phyloP scores from a whole-genome alignment of 208 protist genomes.

The Trypanosoma brucei region DNA sequence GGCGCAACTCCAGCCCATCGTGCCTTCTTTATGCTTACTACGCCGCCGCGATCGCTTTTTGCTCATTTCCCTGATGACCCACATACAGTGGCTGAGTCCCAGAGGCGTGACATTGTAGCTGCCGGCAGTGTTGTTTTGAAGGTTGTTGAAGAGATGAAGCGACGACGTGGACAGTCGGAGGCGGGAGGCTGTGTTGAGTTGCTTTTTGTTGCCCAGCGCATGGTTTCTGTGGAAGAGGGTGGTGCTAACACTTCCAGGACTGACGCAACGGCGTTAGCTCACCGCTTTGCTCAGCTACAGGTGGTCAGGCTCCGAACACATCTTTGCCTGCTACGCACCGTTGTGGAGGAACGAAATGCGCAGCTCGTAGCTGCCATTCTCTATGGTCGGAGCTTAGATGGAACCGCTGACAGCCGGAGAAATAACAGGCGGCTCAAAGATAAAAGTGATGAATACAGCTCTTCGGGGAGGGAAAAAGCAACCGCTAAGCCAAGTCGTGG shows the following conservation, averaged over 20 bases:
- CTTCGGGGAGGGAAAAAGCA: not conserved
- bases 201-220: conserved; percentile 30
- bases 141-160: conserved; percentile 32
- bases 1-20: conserved; percentile 39
- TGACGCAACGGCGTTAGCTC: conserved; percentile 1
- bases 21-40: conserved; percentile 41
- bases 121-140: conserved; percentile 38
- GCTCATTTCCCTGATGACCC: not conserved
- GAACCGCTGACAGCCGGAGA: not conserved
- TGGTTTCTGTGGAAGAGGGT: conserved; percentile 13
- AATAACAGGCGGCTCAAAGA: not conserved
- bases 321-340: conserved; percentile 44
- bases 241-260: not conserved
- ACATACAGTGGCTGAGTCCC: conserved; percentile 15
- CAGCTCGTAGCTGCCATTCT: conserved; percentile 9
- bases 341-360: conserved; percentile 41
- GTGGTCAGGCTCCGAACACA: conserved; percentile 62
- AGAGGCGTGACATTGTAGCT: conserved; percentile 39
- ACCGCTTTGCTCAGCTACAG: conserved; percentile 66
- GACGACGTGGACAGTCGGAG: conserved; percentile 7
- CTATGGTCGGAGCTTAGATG: not conserved
- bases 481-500: not conserved
- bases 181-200: conserved; percentile 21
- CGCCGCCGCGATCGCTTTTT: conserved; percentile 21
- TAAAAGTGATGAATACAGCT: conserved; percentile 2